Percentiles rank a stretch among this genome's conserved stretches.
Conservation (phyloP, 768 basidiomycete species). For the Boletus reticulatus region DNA sequence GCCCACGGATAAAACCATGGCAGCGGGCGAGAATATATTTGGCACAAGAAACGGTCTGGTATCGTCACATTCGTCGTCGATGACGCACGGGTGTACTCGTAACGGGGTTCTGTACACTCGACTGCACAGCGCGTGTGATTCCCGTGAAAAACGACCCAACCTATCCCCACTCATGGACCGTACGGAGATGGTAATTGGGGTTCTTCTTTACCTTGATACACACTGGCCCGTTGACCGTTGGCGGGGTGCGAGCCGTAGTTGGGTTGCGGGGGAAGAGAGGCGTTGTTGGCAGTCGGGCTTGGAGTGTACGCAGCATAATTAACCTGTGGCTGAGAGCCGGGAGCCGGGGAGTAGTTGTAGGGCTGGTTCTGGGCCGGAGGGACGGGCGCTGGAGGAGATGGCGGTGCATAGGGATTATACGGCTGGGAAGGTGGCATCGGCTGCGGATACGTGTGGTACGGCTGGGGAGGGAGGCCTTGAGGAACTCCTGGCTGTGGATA, state of each 20-base stretch:
- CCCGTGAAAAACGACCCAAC: neutral
- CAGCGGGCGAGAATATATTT: neutral
- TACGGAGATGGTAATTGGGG: neutral
- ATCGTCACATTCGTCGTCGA: neutral
- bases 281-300: neutral
- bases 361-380: neutral
- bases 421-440: neutral
- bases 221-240: conserved; percentile 4
- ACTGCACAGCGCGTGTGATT: too few relatives aligned
- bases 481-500: neutral
- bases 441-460: conserved; percentile 7
- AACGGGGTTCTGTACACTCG: too few relatives aligned
- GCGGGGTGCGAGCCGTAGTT: conserved; percentile 16
- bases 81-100: neutral
- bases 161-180: neutral
- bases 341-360: neutral
- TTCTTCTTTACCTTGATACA: conserved; percentile 6
- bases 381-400: neutral
- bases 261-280: conserved; percentile 16
- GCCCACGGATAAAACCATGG: too few relatives aligned
- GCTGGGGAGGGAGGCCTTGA: conserved; percentile 3
- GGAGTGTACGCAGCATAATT: conserved; percentile 6
- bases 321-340: neutral
- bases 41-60: neutral
- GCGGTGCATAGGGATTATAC: neutral